Percentiles rank a stretch among this genome's conserved stretches.
phyloP scores from a whole-genome alignment of 2,329 filamentous ascomycete species.

The Arthrinium puccinioides region DNA sequence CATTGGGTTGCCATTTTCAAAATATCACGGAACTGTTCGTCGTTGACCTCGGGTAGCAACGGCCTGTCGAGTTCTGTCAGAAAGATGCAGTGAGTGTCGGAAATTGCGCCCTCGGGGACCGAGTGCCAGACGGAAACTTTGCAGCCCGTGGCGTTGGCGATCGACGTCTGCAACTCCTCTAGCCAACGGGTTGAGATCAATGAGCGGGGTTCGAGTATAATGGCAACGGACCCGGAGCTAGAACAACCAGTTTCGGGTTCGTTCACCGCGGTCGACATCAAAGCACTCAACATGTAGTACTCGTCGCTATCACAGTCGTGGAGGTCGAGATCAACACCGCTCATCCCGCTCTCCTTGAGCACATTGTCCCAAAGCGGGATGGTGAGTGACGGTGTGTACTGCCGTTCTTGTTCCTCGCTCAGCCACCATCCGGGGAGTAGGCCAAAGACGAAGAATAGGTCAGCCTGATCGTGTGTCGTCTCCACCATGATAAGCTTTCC shows the following conservation, averaged over 20 bases:
- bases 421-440: conserved; percentile 11
- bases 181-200: background rate
- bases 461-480: conserved; percentile 5
- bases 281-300: conserved; percentile 2
- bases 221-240: no score
- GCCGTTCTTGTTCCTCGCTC: conserved; percentile 4
- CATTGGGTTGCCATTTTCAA: background rate
- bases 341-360: conserved; percentile 3
- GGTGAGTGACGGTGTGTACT: background rate
- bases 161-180: background rate
- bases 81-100: background rate
- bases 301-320: conserved; percentile 2
- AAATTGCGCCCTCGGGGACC: background rate
- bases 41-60: background rate
- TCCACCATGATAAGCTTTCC: conserved; percentile 15
- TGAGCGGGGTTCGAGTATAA: no score
- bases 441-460: conserved; percentile 9
- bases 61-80: background rate
- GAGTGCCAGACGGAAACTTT: background rate
- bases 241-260: background rate
- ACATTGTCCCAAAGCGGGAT: conserved; percentile 3
- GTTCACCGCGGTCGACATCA: background rate
- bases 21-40: background rate
- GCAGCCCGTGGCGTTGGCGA: background rate
- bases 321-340: conserved; percentile 6